These are phyloP conservation scores for Pseudogymnoascus sp. DNA, from an alignment of 2,329 filamentous ascomycete species.

Conservation along the genomic window DNA sequence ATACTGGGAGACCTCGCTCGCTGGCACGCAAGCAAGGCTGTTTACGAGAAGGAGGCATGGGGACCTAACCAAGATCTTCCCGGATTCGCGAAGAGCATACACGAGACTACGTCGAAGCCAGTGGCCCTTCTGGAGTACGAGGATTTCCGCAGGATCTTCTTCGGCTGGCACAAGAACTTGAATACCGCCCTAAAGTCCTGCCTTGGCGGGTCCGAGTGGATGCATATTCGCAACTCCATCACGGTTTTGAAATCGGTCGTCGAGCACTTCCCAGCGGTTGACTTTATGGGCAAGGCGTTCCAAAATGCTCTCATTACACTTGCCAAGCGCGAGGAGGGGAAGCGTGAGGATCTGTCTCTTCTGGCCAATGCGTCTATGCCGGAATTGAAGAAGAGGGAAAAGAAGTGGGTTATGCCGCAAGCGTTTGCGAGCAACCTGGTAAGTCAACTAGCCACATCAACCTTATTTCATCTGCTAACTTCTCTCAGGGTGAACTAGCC, in stretches of 20 bases:
- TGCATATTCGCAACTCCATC: conserved; percentile 95
- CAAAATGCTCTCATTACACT: conserved; percentile 60
- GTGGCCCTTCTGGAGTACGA: conserved; percentile 72
- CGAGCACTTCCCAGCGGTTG: conserved; percentile 78
- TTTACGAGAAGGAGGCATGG: conserved; percentile 78
- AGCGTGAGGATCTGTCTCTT: conserved; percentile 68
- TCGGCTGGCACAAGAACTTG: conserved; percentile 83
- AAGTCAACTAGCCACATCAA: conserved; percentile 26
- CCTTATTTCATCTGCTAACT: conserved; percentile 23
- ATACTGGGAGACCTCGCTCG: conserved; percentile 69
- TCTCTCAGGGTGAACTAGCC: conserved; percentile 18
- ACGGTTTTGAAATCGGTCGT: conserved; percentile 77
- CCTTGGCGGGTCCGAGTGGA: conserved; percentile 80
- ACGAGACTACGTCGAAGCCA: conserved; percentile 59
- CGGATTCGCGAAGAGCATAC: conserved; percentile 72
- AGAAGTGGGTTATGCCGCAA: conserved; percentile 67
- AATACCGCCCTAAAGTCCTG: conserved; percentile 75
- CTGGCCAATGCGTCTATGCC: conserved; percentile 66
- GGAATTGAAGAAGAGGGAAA: conserved; percentile 59
- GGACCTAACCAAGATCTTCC: conserved; percentile 59
- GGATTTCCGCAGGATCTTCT: conserved; percentile 77
- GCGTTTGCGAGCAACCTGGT: conserved; percentile 63
- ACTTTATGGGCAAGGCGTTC: conserved; percentile 73
- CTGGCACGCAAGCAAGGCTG: conserved; percentile 74
- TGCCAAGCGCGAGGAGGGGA: conserved; percentile 54